Evolutionary conservation across 164 flowering plant genomes (phyloP), one percentile per base, ranked within the genome.

Genomic region (Magnolia sinica): DNA sequence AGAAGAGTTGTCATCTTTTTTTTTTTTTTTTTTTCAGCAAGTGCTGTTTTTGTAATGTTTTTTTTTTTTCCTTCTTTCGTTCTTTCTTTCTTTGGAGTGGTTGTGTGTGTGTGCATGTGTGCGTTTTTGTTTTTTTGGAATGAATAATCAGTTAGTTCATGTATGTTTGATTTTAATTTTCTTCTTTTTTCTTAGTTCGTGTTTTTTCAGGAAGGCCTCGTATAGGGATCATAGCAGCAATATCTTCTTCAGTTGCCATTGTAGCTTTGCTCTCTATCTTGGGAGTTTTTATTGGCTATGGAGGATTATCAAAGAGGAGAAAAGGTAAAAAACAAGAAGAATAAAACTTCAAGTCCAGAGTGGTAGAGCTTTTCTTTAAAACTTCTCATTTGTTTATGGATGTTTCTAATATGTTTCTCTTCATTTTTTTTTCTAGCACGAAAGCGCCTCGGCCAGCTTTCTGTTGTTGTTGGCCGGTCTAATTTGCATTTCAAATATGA

Each of bases 401-500:
- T 29, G 11, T 73, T 72, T 72, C 73, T 81, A 50, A 77, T 74
- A 24, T 29, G 67, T 31, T 7, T 78, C 37, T 78, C 64, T 75
- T 71, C 64, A 65, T 85, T 18, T 5, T 37, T 37, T 37, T 37
- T 66, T 64, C 68, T 70, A 90, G 97, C 76, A 37, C 80, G 80
- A 14, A 72, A 73, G 0, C 85, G 84, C 73, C 85, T 89, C 9
- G 82, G 87, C 9, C 78, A 74, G 55, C 68, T 82, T 74, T 79
- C 91, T 24, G 69, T 61, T 45, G 68, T 82, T 68, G 84, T 88
- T 22, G 85, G 84, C 64, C 86, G 84, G 73, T 90, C 96, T 78
- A 86, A 84, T 71, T 84, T 89, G 73, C 86, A 86, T 73, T 88
- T 88, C 81, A 83, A 84, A 55, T 92, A 92, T 74, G 95, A 91